Conservation (phyloP, 768 basidiomycete genomes). For the Trametopsis cervina region DNA sequence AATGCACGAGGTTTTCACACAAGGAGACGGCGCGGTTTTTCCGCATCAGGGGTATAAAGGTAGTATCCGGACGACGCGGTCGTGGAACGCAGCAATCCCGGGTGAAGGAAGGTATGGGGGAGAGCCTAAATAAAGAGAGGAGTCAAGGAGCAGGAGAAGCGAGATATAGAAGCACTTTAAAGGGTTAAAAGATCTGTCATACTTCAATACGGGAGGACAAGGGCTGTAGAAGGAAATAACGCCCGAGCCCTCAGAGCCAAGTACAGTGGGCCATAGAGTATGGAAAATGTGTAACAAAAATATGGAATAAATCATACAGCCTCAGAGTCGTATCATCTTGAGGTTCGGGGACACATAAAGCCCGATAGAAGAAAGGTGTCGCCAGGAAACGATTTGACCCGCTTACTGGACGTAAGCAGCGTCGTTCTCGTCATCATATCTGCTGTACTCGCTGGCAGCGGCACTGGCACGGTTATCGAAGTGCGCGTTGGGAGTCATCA, state of each 20-base stretch:
- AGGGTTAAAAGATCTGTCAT: no score
- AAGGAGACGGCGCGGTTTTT: no score
- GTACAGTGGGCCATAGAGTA: background rate
- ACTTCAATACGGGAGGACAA: background rate
- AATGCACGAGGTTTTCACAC: no score
- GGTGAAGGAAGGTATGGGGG: background rate
- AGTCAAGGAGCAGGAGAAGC: background rate
- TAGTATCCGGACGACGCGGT: background rate
- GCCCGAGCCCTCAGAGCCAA: background rate
- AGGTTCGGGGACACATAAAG: background rate
- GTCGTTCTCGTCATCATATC: slow-evolving; percentile 24
- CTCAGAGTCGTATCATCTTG: background rate
- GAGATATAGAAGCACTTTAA: background rate
- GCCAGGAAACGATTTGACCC: background rate
- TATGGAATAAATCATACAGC: slow-evolving; percentile 10
- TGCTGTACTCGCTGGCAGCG: slow-evolving; percentile 21
- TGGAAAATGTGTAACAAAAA: background rate
- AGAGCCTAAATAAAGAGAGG: no score
- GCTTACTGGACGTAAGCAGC: background rate
- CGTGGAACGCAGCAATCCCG: background rate
- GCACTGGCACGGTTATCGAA: slow-evolving; percentile 16
- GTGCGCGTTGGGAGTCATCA: slow-evolving; percentile 5
- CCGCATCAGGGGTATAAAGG: background rate
- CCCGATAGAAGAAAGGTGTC: background rate
- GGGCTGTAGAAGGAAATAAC: background rate